phyloP scores from a whole-genome alignment of 768 basidiomycete species.

The Lactarius evosmus region DNA sequence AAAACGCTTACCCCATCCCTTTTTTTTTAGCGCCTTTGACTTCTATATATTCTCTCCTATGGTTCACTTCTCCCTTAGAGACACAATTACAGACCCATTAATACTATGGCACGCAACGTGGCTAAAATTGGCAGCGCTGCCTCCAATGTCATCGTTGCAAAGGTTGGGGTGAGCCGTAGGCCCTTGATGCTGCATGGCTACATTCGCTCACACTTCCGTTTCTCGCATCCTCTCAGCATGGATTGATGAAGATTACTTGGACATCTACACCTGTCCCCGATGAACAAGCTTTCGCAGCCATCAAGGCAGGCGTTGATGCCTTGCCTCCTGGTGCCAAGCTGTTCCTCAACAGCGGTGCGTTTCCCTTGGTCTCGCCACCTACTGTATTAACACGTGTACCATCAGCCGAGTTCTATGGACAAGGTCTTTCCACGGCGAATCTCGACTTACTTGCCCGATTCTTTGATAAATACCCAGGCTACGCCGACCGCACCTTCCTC shows the following conservation, averaged over 20 bases:
- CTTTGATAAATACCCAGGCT: constrained; percentile 45
- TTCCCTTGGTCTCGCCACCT: background rate
- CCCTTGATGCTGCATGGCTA: background rate
- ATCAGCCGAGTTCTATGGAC: constrained; percentile 57
- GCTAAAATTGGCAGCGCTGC: constrained; percentile 42
- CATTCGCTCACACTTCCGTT: background rate
- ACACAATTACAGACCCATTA: background rate
- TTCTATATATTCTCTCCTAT: background rate
- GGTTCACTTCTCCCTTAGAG: background rate
- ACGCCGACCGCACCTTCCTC: constrained; percentile 46
- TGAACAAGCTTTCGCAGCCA: constrained; percentile 58
- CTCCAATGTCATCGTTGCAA: constrained; percentile 38
- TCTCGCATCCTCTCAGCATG: constrained; percentile 36
- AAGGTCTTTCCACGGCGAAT: constrained; percentile 41
- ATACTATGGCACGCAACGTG: constrained; percentile 34
- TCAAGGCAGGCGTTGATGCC: constrained; percentile 49
- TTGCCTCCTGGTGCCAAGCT: constrained; percentile 46
- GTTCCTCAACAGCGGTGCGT: constrained; percentile 49
- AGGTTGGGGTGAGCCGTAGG: constrained; percentile 38
- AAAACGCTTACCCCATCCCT: background rate
- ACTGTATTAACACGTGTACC: background rate
- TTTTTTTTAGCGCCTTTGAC: background rate
- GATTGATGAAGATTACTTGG: constrained; percentile 62
- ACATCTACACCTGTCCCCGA: constrained; percentile 49
- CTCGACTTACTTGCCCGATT: constrained; percentile 48